These are phyloP conservation scores for Hypoxylon lienhwacheense DNA, from an alignment of 495 filamentous ascomycete species.

Conservation along the genomic window DNA sequence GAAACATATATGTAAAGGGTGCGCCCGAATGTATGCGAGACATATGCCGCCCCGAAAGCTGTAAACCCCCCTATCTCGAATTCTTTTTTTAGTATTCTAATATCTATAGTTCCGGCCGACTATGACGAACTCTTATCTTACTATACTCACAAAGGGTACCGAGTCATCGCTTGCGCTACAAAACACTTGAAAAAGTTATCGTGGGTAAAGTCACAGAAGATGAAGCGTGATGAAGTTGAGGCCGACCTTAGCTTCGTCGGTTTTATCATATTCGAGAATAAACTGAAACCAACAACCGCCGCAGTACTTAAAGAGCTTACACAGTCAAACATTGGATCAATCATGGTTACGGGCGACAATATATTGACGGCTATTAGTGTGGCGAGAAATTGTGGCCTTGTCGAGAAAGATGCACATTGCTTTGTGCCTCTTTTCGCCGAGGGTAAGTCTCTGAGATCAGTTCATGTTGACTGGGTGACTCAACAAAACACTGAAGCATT, in stretches of 20 bases:
- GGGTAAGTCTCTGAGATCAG: slow-evolving; percentile 47
- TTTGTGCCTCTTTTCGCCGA: slow-evolving; percentile 89
- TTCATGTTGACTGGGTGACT: background rate
- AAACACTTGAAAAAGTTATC: slow-evolving; percentile 83
- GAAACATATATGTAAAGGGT: slow-evolving; percentile 90
- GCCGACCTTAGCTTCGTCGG: slow-evolving; percentile 81
- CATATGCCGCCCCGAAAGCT: slow-evolving; percentile 80
- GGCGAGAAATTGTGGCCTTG: slow-evolving; percentile 85
- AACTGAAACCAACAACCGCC: slow-evolving; percentile 82
- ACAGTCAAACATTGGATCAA: slow-evolving; percentile 78
- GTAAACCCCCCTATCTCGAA: slow-evolving; percentile 51
- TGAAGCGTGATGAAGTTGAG: slow-evolving; percentile 84
- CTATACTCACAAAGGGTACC: slow-evolving; percentile 93
- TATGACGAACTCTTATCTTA: slow-evolving; percentile 85
- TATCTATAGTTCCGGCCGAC: slow-evolving; percentile 72
- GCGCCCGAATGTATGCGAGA: slow-evolving; percentile 95
- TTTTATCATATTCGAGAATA: slow-evolving; percentile 99
- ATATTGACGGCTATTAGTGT: slow-evolving; percentile 97
- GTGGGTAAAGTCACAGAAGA: slow-evolving; percentile 93
- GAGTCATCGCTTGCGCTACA: slow-evolving; percentile 95
- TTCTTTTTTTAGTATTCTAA: slow-evolving; percentile 14
- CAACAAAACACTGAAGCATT: background rate
- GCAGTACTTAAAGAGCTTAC: slow-evolving; percentile 80
- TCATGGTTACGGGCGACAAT: slow-evolving; percentile 99
- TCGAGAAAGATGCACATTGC: slow-evolving; percentile 78